A percentile compares a stretch with the other conserved stretches of the same genome.
phyloP scores from a whole-genome alignment of 2,329 filamentous ascomycete genomes.

The Penicillium sp. region DNA sequence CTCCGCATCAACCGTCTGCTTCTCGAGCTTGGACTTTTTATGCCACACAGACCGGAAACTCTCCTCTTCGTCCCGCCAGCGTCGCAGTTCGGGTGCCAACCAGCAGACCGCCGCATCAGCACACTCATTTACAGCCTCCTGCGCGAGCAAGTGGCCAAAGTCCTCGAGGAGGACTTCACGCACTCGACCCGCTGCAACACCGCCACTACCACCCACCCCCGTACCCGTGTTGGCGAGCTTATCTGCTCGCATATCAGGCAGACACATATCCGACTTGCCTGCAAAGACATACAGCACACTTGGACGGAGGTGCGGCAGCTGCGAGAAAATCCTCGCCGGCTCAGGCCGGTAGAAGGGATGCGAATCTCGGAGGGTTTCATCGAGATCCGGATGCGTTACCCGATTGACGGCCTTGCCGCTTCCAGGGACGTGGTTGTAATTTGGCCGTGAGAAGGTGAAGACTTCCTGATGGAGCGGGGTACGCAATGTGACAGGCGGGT shows the following conservation, averaged over 20 bases:
- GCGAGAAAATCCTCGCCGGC: constrained; percentile 36
- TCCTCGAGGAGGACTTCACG: constrained; percentile 62
- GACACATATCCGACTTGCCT: constrained; percentile 43
- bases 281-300: constrained; percentile 48
- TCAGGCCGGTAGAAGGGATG: constrained; percentile 49
- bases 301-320: constrained; percentile 45
- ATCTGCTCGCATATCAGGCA: constrained; percentile 38
- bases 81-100: constrained; percentile 55
- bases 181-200: constrained; percentile 68
- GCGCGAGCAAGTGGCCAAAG: constrained; percentile 76
- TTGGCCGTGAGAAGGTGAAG: constrained; percentile 49
- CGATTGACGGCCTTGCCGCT: constrained; percentile 38
- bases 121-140: constrained; percentile 70
- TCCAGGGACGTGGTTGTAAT: constrained; percentile 59
- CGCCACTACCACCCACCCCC: constrained; percentile 43
- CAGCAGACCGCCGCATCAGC: constrained; percentile 61
- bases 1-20: constrained; percentile 56
- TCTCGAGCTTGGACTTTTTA: constrained; percentile 51
- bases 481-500: constrained; percentile 61
- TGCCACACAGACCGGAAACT: constrained; percentile 57
- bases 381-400: constrained; percentile 48
- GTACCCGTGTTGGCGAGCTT: constrained; percentile 43
- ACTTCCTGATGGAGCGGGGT: constrained; percentile 90
- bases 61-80: constrained; percentile 58
- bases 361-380: constrained; percentile 27